Conservation (phyloP, 1,139 yeast species). For the Meyerozyma sp. region DNA sequence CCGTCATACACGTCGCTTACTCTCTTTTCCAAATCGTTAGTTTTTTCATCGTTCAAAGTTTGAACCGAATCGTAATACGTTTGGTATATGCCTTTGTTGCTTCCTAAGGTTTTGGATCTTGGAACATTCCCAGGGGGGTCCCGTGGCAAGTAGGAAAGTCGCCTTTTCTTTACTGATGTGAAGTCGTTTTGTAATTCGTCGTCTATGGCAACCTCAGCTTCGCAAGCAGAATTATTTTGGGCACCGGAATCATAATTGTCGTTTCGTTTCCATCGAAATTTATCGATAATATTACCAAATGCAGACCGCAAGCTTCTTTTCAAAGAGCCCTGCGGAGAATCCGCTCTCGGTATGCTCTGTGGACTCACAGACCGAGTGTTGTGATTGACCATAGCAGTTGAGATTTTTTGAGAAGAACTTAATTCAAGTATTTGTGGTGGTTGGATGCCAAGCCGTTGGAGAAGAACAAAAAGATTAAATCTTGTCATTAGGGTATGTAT, state of each 20-base stretch:
- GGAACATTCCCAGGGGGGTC: conserved; percentile 21
- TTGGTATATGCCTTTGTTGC: conserved; percentile 21
- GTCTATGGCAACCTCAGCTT: conserved; percentile 6
- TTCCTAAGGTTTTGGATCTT: conserved; percentile 19
- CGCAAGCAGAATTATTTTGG: neutral
- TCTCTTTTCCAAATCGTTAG: conserved; percentile 27
- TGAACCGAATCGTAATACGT: conserved; percentile 19
- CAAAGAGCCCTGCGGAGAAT: neutral
- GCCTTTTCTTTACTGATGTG: conserved; percentile 24
- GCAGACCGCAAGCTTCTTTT: neutral
- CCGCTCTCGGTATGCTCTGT: conserved; percentile 3
- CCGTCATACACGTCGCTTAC: conserved; percentile 20
- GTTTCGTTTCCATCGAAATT: neutral
- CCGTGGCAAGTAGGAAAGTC: conserved; percentile 23
- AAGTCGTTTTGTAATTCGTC: conserved; percentile 17
- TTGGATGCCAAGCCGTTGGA: too few species aligned
- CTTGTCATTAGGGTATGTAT: neutral
- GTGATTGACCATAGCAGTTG: neutral
- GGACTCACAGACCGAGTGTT: conserved; percentile 10
- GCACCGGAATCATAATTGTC: neutral
- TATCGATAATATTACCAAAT: neutral
- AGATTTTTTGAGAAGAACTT: neutral
- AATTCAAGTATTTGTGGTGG: neutral
- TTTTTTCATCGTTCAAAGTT: conserved; percentile 20
- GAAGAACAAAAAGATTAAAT: neutral